Evolutionary conservation across 139 green algal species (phyloP).

Genomic region (Bryopsis sp.): DNA sequence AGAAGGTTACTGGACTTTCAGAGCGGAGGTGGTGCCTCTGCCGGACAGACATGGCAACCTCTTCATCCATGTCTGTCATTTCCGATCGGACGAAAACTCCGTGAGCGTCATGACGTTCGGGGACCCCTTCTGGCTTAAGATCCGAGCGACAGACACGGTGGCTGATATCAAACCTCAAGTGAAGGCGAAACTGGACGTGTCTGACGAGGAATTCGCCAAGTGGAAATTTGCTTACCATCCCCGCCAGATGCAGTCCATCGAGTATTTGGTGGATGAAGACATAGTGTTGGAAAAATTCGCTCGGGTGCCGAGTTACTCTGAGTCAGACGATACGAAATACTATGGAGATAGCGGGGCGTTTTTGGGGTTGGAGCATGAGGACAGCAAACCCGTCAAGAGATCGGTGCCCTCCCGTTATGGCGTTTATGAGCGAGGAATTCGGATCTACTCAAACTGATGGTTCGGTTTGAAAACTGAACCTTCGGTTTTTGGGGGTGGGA

Average conservation of each 20-base stretch:
- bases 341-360: conserved; percentile 28
- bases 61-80: conserved; percentile 60
- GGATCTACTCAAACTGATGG: too few relatives aligned
- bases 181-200: conserved; percentile 59
- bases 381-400: conserved; percentile 35
- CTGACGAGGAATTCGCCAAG: conserved; percentile 70
- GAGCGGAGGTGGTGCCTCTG: conserved; percentile 57
- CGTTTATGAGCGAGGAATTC: too few relatives aligned
- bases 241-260: conserved; percentile 22
- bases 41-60: conserved; percentile 44
- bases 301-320: neutral
- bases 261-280: conserved; percentile 59
- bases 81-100: conserved; percentile 22
- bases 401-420: too few relatives aligned
- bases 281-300: conserved; percentile 21
- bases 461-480: too few relatives aligned
- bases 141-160: conserved; percentile 66
- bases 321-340: neutral
- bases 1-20: conserved; percentile 70
- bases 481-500: too few relatives aligned
- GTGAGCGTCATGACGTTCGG: conserved; percentile 64
- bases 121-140: conserved; percentile 77
- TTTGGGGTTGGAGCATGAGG: conserved; percentile 66
- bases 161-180: conserved; percentile 47
- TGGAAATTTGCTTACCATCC: conserved; percentile 67